phyloP scores from a whole-genome alignment of 352 stramenopile genomes.

The Phytophthora rubi region DNA sequence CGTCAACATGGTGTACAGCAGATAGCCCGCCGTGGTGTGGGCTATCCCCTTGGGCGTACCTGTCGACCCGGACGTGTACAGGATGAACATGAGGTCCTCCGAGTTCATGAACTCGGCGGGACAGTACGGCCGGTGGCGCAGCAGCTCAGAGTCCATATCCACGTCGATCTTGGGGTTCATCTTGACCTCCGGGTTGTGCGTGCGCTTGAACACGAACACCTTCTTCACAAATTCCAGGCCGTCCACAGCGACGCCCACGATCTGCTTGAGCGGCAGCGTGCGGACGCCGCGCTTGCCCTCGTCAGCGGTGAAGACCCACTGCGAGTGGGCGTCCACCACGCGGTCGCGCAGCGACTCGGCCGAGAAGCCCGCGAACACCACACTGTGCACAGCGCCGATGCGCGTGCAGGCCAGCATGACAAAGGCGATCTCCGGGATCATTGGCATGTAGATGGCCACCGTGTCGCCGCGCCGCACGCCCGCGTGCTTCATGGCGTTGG shows the following conservation, averaged over 20 bases:
- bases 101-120: constrained; percentile 95
- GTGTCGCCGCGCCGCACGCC: constrained; percentile 92
- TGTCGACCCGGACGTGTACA: constrained; percentile 98
- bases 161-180: constrained; percentile 90
- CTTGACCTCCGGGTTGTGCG: constrained; percentile 68
- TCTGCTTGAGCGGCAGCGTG: constrained; percentile 94
- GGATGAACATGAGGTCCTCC: constrained; percentile 96
- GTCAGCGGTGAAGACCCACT: constrained; percentile 94
- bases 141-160: constrained; percentile 91
- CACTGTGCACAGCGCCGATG: constrained; percentile 96
- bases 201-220: constrained; percentile 95
- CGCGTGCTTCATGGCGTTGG: constrained; percentile 93
- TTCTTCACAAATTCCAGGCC: constrained; percentile 91
- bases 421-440: constrained; percentile 97
- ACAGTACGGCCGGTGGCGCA: constrained; percentile 94
- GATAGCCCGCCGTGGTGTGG: constrained; percentile 96
- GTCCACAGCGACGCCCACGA: constrained; percentile 93
- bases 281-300: constrained; percentile 93
- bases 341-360: constrained; percentile 94
- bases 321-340: constrained; percentile 88
- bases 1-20: constrained; percentile 94
- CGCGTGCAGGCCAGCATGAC: constrained; percentile 98
- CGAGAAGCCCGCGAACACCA: constrained; percentile 98
- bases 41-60: constrained; percentile 96
- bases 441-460: constrained; percentile 99